Percentiles rank a stretch among this genome's conserved stretches.
phyloP scores from a whole-genome alignment of 2,329 filamentous ascomycete species.

The Alternaria sp. region DNA sequence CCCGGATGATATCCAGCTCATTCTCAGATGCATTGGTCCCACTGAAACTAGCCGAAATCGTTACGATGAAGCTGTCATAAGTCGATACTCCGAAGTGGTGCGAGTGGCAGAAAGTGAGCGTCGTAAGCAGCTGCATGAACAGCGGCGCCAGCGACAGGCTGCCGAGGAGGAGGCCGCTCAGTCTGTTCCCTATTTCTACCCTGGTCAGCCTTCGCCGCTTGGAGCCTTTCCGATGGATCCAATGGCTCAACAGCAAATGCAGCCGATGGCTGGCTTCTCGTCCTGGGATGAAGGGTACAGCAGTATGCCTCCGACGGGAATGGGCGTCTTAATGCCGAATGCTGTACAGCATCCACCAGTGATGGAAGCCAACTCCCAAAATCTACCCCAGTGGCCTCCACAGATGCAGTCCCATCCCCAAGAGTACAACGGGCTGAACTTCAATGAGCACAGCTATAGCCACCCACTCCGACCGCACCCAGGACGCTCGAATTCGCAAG shows the following conservation, averaged over 20 bases:
- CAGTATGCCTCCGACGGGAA: not conserved
- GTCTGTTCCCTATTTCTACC: not conserved
- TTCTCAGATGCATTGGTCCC: conserved; percentile 16
- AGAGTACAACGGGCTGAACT: not conserved
- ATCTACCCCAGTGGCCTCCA: not conserved
- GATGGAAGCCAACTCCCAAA: not conserved
- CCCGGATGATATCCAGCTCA: conserved; percentile 25
- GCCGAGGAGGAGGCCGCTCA: not conserved
- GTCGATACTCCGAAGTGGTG: not conserved
- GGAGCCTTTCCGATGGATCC: not conserved
- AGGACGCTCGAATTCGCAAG: not conserved
- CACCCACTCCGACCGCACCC: not conserved
- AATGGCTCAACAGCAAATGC: not conserved
- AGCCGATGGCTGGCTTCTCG: not conserved
- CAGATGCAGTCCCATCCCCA: not conserved
- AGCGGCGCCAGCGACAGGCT: not conserved
- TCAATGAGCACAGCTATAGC: not conserved
- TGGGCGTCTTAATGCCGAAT: not conserved
- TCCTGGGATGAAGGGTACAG: not conserved
- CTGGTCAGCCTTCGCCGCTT: not conserved
- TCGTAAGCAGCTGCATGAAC: not conserved
- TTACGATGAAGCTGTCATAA: conserved; percentile 2
- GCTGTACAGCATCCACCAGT: not conserved
- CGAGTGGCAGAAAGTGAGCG: not conserved
- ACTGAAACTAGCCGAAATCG: not conserved